Base-by-base conservation (phyloP, 306 rosid species). In the Mimosa pudica region DNA sequence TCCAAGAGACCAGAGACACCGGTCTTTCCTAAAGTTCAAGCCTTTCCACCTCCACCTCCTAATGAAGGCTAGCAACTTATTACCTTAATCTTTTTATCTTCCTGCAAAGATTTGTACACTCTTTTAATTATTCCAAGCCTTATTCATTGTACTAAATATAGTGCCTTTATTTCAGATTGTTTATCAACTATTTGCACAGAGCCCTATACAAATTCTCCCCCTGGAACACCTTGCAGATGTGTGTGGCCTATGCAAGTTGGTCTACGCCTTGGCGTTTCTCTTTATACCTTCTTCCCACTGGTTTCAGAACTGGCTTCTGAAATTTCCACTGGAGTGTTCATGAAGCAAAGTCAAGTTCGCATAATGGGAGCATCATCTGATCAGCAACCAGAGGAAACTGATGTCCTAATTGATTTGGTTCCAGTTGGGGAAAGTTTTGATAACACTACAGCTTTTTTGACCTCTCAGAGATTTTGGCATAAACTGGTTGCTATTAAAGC, bases 21-120 rank as follows among this genome's bases (percentile, higher is more conserved):
- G 12, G 74, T 77, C n/a, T 73, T 52, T 70, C 93, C 93, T 72
- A 92, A 66, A 30, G 67, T 87, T 65, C 90, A 81, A 61, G 89
- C 90, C 20, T 80, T 95, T 70, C 98, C 98, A 63, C 98, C 98
- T 64, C 98, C 98, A 64, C 98, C 98, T 84, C 99, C 98, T 17
- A 93, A 91, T 91, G 90, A 84, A 87, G 98, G 99, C 91, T 84
- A 24, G 81, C 69, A 72, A 62, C 67, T 61, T 65, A 45, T 70
- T 80, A 75, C 73, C 30, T 48, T 76, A 44, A 35, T 71, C 64
- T 80, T 36, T 62, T 33, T 55, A 49, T 75, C 7, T 65, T 45
- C 69, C 24, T 71, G n/a, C 78, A 49, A 62, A 71, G 62, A 10
- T 32, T 57, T 77, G 51, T 70, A 58, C 46, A 45, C 45, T 44